phyloP scores from a whole-genome alignment of 2,329 filamentous ascomycete genomes.

The Sarocladiaceae sp. region DNA sequence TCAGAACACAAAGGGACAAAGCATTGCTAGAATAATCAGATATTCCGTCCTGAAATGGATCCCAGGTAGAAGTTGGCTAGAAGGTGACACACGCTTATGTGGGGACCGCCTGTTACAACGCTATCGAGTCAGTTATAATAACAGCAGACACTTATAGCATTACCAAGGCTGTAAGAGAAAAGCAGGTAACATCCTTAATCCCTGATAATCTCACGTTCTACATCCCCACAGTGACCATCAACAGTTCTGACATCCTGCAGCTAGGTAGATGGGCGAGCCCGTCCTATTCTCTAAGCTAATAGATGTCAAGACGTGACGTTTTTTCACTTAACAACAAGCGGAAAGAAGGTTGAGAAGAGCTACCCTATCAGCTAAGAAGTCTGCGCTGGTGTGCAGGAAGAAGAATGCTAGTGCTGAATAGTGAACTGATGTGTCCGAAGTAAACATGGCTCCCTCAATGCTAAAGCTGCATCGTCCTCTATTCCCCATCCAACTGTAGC shows the following conservation, averaged over 20 bases:
- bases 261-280: neutral
- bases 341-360: neutral
- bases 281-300: neutral
- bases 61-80: neutral
- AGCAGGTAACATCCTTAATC: neutral
- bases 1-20: neutral
- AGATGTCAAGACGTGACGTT: neutral
- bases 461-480: no score
- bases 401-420: no score
- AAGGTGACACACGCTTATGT: neutral
- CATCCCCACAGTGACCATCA: neutral
- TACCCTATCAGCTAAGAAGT: neutral
- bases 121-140: neutral
- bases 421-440: no score
- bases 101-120: neutral
- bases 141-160: neutral
- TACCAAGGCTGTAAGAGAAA: neutral
- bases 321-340: neutral
- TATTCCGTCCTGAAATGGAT: neutral
- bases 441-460: no score
- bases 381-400: neutral
- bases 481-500: no score
- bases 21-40: neutral
- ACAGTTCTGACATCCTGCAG: no score
- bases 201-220: neutral